A percentile compares a stretch with the other conserved stretches of the same genome.
Conservation (phyloP, 2,329 filamentous ascomycete genomes). For the Clathrospora elynae region DNA sequence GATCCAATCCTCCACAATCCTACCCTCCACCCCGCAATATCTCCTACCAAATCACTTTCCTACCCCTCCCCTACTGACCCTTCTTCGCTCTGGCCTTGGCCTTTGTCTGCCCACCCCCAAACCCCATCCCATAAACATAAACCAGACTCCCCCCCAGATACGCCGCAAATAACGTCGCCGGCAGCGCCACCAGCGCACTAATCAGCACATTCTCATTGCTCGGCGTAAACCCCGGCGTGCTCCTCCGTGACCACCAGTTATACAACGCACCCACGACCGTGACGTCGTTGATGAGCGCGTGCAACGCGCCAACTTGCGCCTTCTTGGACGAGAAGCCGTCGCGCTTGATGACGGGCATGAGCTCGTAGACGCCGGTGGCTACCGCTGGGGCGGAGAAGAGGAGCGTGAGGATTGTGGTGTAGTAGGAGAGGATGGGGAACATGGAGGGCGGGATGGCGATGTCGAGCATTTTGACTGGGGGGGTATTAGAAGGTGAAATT, state of each 20-base stretch:
- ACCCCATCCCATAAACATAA: conserved; percentile 55
- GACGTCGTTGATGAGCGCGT: conserved; percentile 53
- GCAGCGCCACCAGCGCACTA: conserved; percentile 44
- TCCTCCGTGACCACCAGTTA: conserved; percentile 52
- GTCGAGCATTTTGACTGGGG: conserved; percentile 35
- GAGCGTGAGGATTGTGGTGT: conserved; percentile 51
- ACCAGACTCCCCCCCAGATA: conserved; percentile 53
- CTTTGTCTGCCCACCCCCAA: conserved; percentile 35
- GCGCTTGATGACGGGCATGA: conserved; percentile 50
- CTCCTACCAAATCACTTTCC: too few relatives aligned
- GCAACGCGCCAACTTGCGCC: conserved; percentile 50
- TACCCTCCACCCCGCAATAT: too few relatives aligned
- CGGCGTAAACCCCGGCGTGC: conserved; percentile 43
- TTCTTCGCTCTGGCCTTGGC: too few relatives aligned
- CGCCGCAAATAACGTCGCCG: conserved; percentile 47
- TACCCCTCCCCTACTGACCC: too few relatives aligned
- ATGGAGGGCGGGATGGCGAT: conserved; percentile 35
- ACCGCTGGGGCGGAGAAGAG: conserved; percentile 42
- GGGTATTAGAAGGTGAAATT: conserved; percentile 2
- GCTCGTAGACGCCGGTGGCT: conserved; percentile 43
- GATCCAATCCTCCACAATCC: too few relatives aligned
- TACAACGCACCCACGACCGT: conserved; percentile 48
- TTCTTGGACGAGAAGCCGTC: conserved; percentile 52
- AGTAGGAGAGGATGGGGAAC: conserved; percentile 52
- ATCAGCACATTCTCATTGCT: conserved; percentile 45